These are phyloP conservation scores for Diplodia intermedia DNA, from an alignment of 2,329 filamentous ascomycete genomes.

Conservation along the genomic window DNA sequence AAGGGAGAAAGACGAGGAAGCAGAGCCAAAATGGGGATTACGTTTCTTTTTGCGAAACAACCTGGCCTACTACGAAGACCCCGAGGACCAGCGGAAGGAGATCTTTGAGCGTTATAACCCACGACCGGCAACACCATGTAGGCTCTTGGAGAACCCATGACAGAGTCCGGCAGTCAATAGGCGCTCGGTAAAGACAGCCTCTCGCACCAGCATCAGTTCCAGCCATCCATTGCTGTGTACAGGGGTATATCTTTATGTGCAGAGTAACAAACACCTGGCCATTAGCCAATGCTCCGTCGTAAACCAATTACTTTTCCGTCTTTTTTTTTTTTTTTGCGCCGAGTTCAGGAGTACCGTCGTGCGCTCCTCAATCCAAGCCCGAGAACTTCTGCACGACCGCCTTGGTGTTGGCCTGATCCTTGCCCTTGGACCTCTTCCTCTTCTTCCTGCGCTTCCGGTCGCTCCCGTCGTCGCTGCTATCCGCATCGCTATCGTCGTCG, in stretches of 20 bases:
- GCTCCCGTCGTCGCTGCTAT: slow-evolving; percentile 54
- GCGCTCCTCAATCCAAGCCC: slow-evolving; percentile 39
- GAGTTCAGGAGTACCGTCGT: not conserved
- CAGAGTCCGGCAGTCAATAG: too few relatives aligned
- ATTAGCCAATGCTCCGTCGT: not conserved
- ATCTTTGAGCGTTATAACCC: too few relatives aligned
- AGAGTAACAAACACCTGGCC: slow-evolving; percentile 1
- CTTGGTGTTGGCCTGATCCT: slow-evolving; percentile 39
- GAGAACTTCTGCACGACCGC: slow-evolving; percentile 44
- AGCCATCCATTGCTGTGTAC: slow-evolving; percentile 17
- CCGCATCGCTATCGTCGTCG: slow-evolving; percentile 38
- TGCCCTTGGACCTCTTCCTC: slow-evolving; percentile 50
- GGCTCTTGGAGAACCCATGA: too few relatives aligned
- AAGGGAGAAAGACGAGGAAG: too few relatives aligned
- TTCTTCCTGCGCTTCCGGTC: slow-evolving; percentile 53
- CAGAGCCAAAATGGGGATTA: too few relatives aligned
- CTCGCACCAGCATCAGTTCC: not conserved
- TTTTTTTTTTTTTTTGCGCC: not conserved
- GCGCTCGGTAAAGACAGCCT: not conserved
- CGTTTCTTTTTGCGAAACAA: too few relatives aligned
- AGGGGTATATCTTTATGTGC: slow-evolving; percentile 15
- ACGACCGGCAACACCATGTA: too few relatives aligned
- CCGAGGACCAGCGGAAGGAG: too few relatives aligned
- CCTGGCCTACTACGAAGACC: too few relatives aligned
- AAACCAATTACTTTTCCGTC: not conserved